Evolutionary conservation across 176 grass and related monocot genomes (phyloP), one percentile per base, ranked within the genome.

Genomic region (Eleusine indica): DNA sequence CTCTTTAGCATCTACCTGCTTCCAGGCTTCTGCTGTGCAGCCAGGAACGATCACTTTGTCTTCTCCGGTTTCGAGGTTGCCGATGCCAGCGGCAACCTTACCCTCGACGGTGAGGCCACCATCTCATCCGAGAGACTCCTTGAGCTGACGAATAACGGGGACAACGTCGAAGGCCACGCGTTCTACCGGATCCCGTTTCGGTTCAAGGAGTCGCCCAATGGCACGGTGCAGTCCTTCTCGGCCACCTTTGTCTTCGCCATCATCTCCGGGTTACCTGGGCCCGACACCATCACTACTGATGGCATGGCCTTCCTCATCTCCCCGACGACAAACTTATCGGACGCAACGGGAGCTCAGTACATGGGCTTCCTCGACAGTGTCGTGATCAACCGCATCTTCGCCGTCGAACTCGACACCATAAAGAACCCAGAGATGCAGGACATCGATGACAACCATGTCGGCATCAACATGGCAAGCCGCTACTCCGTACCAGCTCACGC

Each of bases 241-340:
- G 0, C 14, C 0, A 13, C 70, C 49, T 90, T 87, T 3, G 63
- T 87, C 5, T 90, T 90, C 13, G 62, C 80, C 41, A 84, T 87
- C 75, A 2, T 70, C 71, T 71, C 89, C 0, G 3, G 5, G 5
- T 57, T 66, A 22, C 8, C 7, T 16, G 32, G 32, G 32, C 32
- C 32, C 2, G 44, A 3, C 4, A 3, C 4, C 13, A 35, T 65
- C n/a, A 72, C 76, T 4, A 58, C 47, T 0, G 64, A 89, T 0
- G 88, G 88, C 14, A 71, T 90, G 62, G 73, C 66, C 67, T 90
- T 90, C 28, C 3, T 90, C 15, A 6, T 90, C 9, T 4, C 88
- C 2, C 66, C 84, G 2, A 82, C 18, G 25, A 71, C 22, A 5
- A 6, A 70, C 0, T 16, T 89, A 19, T 81, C 87, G 0, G 3